A percentile compares a stretch with the other conserved stretches of the same genome.
phyloP scores from a whole-genome alignment of 306 rosid genomes.

The Sicyos baderoa region DNA sequence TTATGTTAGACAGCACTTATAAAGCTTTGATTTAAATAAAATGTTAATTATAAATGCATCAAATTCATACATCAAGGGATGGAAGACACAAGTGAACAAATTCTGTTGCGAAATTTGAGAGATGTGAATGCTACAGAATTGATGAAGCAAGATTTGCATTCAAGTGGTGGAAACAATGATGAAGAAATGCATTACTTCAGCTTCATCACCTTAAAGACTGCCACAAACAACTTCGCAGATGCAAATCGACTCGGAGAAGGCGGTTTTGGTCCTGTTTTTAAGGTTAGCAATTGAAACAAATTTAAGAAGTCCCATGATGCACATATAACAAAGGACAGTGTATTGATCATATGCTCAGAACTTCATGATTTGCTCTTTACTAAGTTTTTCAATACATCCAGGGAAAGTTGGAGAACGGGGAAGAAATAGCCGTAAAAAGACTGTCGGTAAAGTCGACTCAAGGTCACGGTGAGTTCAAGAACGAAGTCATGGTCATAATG shows the following conservation, averaged over 20 bases:
- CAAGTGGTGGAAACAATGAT: slow-evolving; percentile 20
- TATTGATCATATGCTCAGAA: neutral
- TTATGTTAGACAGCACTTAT: neutral
- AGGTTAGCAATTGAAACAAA: no score
- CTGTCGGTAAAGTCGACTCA: slow-evolving; percentile 43
- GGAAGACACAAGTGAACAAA: slow-evolving; percentile 17
- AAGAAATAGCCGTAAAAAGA: slow-evolving; percentile 51
- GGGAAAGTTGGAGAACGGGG: slow-evolving; percentile 25
- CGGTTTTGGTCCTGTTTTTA: slow-evolving; percentile 28
- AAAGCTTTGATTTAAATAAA: slow-evolving; percentile 13
- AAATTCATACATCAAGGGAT: slow-evolving; percentile 10
- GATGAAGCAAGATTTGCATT: slow-evolving; percentile 16
- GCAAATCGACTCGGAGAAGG: slow-evolving; percentile 29
- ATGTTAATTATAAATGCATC: neutral
- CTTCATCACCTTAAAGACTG: slow-evolving; percentile 15
- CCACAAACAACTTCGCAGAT: slow-evolving; percentile 26
- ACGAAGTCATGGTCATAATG: slow-evolving; percentile 32
- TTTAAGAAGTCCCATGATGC: no score
- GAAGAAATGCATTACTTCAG: slow-evolving; percentile 31
- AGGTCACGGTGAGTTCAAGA: slow-evolving; percentile 48
- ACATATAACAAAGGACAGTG: neutral
- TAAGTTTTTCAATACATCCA: slow-evolving; percentile 5
- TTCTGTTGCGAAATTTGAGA: slow-evolving; percentile 16
- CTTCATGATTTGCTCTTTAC: neutral
- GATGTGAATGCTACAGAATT: neutral